Evolutionary conservation across 78 protist species (phyloP).

Genomic region (Cavenderia fasciculata): DNA sequence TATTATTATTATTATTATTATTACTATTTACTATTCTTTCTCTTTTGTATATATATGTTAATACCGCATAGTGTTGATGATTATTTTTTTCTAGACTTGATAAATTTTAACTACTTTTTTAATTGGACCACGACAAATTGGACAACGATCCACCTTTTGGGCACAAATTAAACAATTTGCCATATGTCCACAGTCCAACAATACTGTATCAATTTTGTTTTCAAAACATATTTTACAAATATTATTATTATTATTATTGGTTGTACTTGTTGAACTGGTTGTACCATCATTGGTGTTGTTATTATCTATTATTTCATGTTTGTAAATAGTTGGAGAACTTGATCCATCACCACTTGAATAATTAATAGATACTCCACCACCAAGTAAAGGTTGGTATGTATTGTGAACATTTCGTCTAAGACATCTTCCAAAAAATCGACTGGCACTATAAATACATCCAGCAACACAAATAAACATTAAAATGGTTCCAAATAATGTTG

Average conservation of each 20-base stretch:
- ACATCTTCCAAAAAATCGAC: not conserved
- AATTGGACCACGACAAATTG: conserved; percentile 16
- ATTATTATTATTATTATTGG: not conserved
- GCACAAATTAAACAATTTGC: conserved; percentile 18
- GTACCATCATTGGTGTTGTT: not conserved
- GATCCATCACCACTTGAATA: not conserved
- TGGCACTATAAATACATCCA: not conserved
- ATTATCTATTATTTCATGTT: not conserved
- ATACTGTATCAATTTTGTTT: conserved; percentile 7
- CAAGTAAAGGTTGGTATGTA: not conserved
- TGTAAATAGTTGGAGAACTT: not conserved
- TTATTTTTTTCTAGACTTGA: conserved; percentile 21
- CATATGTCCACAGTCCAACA: conserved; percentile 40
- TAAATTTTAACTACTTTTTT: conserved; percentile 34
- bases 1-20: not conserved
- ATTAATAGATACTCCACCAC: not conserved
- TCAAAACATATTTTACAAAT: conserved; percentile 41
- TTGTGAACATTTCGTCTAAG: not conserved
- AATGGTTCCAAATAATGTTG: conserved; percentile 1
- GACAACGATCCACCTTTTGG: conserved; percentile 7
- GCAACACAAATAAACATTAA: not conserved
- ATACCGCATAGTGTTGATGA: not conserved
- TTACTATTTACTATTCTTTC: not conserved
- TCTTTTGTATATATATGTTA: not conserved
- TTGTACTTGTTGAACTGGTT: not conserved